Percentiles rank a stretch among this genome's conserved stretches.
phyloP scores from a whole-genome alignment of 2,329 filamentous ascomycete species.

The Samsoniella hepiali region DNA sequence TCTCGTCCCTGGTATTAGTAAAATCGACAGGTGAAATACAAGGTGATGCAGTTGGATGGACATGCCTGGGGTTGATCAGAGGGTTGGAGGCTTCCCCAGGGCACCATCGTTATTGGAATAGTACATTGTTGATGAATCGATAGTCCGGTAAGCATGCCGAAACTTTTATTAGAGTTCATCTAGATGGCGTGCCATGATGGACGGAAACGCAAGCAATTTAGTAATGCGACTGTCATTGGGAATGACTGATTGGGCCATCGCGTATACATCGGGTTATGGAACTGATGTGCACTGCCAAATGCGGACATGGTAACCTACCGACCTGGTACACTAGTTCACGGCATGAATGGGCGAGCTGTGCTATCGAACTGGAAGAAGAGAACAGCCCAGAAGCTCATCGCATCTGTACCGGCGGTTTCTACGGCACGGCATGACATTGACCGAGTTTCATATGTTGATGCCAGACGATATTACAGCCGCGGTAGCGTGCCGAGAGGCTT shows the following conservation, averaged over 20 bases:
- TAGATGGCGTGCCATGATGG: background rate
- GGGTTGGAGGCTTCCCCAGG: background rate
- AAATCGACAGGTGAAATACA: no score
- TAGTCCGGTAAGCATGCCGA: background rate
- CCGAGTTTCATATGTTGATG: constrained; percentile 9
- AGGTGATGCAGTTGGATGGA: no score
- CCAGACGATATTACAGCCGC: background rate
- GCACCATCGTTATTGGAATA: background rate
- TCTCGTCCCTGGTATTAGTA: background rate
- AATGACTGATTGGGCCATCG: background rate
- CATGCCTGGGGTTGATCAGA: no score
- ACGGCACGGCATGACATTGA: background rate
- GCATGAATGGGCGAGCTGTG: background rate
- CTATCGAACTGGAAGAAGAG: background rate
- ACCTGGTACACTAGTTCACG: background rate
- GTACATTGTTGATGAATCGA: no score
- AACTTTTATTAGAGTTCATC: background rate
- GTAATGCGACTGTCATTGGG: background rate
- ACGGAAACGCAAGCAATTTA: no score
- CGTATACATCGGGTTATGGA: background rate
- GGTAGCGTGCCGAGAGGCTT: background rate
- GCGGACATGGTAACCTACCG: background rate
- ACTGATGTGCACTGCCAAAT: background rate
- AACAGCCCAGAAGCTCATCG: background rate
- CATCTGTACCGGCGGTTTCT: background rate